Evolutionary conservation across 495 filamentous ascomycete genomes (phyloP), one percentile per base, ranked within the genome.

Genomic region (Evansstolkia leycettana): DNA sequence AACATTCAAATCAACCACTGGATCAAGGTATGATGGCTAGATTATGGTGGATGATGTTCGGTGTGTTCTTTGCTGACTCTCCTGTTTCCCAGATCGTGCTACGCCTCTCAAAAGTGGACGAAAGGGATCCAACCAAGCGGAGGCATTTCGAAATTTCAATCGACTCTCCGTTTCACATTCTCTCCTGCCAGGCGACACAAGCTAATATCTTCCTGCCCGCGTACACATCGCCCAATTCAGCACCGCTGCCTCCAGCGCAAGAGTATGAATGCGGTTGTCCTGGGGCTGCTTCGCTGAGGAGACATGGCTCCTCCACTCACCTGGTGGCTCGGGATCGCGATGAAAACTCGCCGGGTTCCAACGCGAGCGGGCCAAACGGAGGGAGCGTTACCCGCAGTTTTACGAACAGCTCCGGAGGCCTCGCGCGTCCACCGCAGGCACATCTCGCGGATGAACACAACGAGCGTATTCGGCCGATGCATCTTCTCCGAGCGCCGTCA

Each of bases 91-190:
- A 98, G 90, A 90, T 98, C 47, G 85, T 98, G 34, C 82, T 98
- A 74, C 86, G 90, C 36, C 80, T 98, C 24, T 94, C 87, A 14
- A 88, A 86, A 46, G 61, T 80, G 3, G 90, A 98, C 48, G 66
- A 74, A 38, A 73, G 78, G 16, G 83, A 98, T 46, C 76, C 90
- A 0, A 63, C 65, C 4, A 90, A 88, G 36, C 76, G 90, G 31
- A 75, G 90, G 16, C 92, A 96, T 53, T 98, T 96, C 40, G 90
- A 98, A 54, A 98, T 98, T 43, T 95, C 90, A 39, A 98, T 98
- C 45, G 90, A 98, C 60, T 94, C 86, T 10, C 90, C 90, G 7
- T 92, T 96, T 52, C 88, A 94, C 42, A 82, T 95, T 25, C 82
- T 98, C 15, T 89, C 86, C 41, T 98, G 90, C 60, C 85, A 77